A percentile compares a stretch with the other conserved stretches of the same genome.
Conservation (phyloP, 2,329 filamentous ascomycete species). For the Aureobasidium vineae region DNA sequence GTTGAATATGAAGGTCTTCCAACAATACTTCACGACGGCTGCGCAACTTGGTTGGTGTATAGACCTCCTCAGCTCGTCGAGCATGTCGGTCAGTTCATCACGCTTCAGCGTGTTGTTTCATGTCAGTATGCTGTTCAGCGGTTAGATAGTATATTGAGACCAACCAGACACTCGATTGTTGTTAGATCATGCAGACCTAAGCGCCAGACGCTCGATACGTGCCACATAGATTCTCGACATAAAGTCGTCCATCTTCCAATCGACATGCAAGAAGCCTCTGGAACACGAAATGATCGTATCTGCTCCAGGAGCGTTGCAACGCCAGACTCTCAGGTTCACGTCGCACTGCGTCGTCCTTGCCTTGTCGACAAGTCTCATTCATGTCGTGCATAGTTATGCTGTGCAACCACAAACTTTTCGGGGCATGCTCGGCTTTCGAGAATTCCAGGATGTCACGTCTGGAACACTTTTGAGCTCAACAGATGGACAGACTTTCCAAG, state of each 20-base stretch:
- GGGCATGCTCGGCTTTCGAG: background rate
- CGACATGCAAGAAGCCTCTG: background rate
- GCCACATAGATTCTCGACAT: background rate
- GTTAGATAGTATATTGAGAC: background rate
- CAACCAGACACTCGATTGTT: background rate
- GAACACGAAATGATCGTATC: background rate
- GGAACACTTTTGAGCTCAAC: background rate
- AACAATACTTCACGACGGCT: background rate
- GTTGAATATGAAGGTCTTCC: background rate
- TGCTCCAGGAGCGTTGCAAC: background rate
- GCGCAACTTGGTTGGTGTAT: background rate
- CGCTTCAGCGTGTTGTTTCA: background rate
- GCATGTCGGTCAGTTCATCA: background rate
- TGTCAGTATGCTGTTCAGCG: background rate
- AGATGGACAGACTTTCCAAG: background rate
- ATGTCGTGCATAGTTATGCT: background rate
- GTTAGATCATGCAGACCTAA: background rate
- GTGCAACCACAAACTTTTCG: conserved; percentile 1
- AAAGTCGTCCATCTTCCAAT: background rate
- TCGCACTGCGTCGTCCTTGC: background rate
- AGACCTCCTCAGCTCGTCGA: background rate
- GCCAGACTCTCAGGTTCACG: background rate
- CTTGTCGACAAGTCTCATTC: background rate
- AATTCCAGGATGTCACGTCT: background rate
- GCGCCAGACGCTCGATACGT: conserved; percentile 1